Conservation (phyloP, 768 basidiomycete genomes). For the Kondoa subrosea region DNA sequence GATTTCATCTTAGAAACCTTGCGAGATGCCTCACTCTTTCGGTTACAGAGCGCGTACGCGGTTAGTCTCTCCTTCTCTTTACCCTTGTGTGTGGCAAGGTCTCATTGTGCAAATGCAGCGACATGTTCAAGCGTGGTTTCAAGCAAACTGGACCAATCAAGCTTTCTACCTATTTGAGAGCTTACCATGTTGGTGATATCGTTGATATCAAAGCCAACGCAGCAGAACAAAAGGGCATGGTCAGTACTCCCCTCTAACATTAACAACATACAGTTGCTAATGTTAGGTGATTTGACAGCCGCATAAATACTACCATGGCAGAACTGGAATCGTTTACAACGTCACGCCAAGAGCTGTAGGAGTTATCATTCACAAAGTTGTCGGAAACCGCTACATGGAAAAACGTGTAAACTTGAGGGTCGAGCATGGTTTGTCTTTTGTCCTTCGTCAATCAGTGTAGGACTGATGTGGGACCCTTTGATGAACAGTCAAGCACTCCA, state of each 20-base stretch:
- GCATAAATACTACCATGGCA: constrained; percentile 41
- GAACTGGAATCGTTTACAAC: constrained; percentile 97
- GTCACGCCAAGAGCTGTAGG: constrained; percentile 87
- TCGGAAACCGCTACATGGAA: constrained; percentile 96
- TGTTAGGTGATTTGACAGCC: background rate
- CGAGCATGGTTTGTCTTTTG: constrained; percentile 46
- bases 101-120: background rate
- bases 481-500: constrained; percentile 52
- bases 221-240: constrained; percentile 98
- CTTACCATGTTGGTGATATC: constrained; percentile 90
- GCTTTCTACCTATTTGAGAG: constrained; percentile 79
- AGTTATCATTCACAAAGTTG: constrained; percentile 93
- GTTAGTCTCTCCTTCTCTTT: background rate
- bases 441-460: constrained; percentile 30
- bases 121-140: constrained; percentile 99
- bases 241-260: background rate
- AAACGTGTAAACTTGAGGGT: constrained; percentile 97
- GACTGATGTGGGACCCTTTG: background rate
- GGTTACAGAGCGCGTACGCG: constrained; percentile 35
- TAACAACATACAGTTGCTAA: no score
- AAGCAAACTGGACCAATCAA: constrained; percentile 86
- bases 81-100: background rate
- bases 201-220: constrained; percentile 99
- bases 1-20: constrained; percentile 14
- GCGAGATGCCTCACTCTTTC: constrained; percentile 91